phyloP scores from a whole-genome alignment of 768 basidiomycete genomes.

The Epithele typhae region DNA sequence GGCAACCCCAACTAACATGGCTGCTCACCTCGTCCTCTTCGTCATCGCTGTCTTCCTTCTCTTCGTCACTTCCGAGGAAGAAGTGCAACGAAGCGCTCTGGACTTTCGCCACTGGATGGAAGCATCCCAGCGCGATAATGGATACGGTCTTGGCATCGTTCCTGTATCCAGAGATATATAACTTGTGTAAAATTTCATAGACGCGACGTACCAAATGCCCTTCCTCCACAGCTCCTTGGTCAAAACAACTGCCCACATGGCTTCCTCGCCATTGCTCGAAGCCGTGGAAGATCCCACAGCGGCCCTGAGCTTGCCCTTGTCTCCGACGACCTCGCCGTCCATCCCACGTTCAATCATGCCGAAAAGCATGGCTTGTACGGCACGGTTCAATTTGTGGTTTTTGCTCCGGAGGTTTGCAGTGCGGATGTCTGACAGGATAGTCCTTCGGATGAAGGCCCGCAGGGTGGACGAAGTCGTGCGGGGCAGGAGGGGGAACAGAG shows the following conservation, averaged over 20 bases:
- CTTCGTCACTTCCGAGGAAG: constrained; percentile 88
- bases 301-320: constrained; percentile 72
- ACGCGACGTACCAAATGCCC: constrained; percentile 64
- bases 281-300: constrained; percentile 29
- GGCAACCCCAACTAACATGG: not conserved
- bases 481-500: constrained; percentile 94
- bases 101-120: constrained; percentile 91
- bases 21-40: constrained; percentile 44
- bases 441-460: constrained; percentile 83
- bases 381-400: constrained; percentile 94
- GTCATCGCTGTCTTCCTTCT: constrained; percentile 66
- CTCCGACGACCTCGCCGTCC: constrained; percentile 73
- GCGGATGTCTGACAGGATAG: constrained; percentile 90
- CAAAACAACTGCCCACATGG: constrained; percentile 95
- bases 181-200: not conserved
- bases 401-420: constrained; percentile 84
- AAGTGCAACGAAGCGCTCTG: constrained; percentile 94
- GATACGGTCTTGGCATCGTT: constrained; percentile 89
- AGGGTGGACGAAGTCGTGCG: constrained; percentile 84
- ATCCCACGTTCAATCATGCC: constrained; percentile 94
- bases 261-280: constrained; percentile 62
- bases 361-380: constrained; percentile 94
- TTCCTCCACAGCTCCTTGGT: constrained; percentile 95
- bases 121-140: constrained; percentile 86
- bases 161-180: constrained; percentile 38